Evolutionary conservation across 306 rosid genomes (phyloP), one percentile per base, ranked within the genome.

Genomic region (Begonia loranthoides): DNA sequence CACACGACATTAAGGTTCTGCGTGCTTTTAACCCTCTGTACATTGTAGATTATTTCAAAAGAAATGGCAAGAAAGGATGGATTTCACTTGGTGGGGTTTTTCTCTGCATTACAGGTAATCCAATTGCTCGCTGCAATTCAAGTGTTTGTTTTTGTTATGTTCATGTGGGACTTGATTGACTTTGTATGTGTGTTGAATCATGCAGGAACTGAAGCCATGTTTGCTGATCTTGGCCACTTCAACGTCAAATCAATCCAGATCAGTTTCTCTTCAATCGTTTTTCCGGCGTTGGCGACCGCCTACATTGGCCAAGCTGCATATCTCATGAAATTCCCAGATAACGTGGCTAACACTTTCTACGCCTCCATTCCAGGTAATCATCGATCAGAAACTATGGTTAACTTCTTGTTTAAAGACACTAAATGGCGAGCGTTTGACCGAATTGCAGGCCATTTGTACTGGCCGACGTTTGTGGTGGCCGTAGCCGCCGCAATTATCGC

Each of bases 191-290:
- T 15, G 15, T 1, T 17, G 45, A 10, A 11, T 13, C 4, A 49
- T 46, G 50, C 51, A 80, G 94, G 96, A 9, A 66, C 96, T 2
- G 94, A 87, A 58, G 96, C 96, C 55, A 83, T 87, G 96, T 87
- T 87, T 64, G 96, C 96, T 24, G 96, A 87, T 66, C 74, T 87
- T 63, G 96, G 96, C 22, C 96, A 87, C 74, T 87, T 87, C 50
- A 83, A 36, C 47, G 81, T 83, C 15, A 65, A 69, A 19, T 70
- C 96, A 6, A 67, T 87, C 51, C 96, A 78, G 92, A 50, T 78
- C 46, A 73, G 86, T 55, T 82, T 82, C 70, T 70, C 86, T 28
- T 67, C 33, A 15, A 12, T 78, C 7, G 51, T 73, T 45, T 68
- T 75, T 61, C 86, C 83, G 2, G 76, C 92, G 9, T 2, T 82